phyloP scores from a whole-genome alignment of 139 green algal genomes.

The Volvox africanus region DNA sequence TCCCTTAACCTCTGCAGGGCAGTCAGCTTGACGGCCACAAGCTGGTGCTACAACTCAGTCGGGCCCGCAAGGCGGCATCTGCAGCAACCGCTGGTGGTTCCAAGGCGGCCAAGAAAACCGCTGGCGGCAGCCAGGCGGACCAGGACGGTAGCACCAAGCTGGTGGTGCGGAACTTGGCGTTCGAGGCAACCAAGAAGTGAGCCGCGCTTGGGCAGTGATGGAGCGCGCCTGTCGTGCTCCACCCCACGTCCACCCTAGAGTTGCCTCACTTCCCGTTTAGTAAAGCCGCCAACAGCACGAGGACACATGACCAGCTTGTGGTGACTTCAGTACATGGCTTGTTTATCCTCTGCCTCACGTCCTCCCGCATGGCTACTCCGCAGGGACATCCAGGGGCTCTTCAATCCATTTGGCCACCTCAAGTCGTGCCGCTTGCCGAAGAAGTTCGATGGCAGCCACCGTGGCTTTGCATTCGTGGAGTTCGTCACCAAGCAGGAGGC shows the following conservation, averaged over 20 bases:
- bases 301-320: too few species aligned
- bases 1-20: constrained; percentile 67
- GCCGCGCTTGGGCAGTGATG: neutral
- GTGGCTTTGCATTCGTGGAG: constrained; percentile 95
- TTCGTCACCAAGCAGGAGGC: constrained; percentile 88
- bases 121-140: neutral
- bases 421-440: constrained; percentile 95
- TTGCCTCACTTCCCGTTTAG: too few species aligned
- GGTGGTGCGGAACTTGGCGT: constrained; percentile 98
- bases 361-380: neutral
- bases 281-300: too few species aligned
- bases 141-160: constrained; percentile 77
- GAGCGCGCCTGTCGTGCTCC: too few species aligned
- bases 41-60: constrained; percentile 85
- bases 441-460: constrained; percentile 97
- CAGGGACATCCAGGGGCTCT: constrained; percentile 90
- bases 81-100: constrained; percentile 5
- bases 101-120: constrained; percentile 4
- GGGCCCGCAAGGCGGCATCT: constrained; percentile 36
- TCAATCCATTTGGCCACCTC: constrained; percentile 93
- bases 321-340: too few species aligned
- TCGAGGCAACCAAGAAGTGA: constrained; percentile 89
- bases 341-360: neutral
- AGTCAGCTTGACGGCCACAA: constrained; percentile 92
- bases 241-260: too few species aligned